Conservation (phyloP, 345 rosid species). For the Nasturtium officinale region DNA sequence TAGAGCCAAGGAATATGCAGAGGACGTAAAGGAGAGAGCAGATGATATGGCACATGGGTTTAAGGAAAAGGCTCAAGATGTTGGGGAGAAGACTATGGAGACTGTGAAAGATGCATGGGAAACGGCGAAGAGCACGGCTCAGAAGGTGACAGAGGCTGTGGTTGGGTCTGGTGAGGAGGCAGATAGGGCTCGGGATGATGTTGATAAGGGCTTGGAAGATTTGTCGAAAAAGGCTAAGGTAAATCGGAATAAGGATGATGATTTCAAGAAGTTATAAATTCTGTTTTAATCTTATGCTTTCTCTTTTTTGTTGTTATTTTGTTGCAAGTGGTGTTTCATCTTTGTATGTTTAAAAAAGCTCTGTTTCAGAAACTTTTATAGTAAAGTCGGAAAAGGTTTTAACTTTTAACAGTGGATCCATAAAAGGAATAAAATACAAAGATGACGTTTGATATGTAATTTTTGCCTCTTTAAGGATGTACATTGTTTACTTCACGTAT, state of each 20-base stretch:
- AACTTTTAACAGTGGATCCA: not conserved
- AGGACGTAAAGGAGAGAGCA: constrained; percentile 35
- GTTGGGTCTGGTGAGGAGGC: constrained; percentile 43
- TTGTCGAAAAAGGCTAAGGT: constrained; percentile 27
- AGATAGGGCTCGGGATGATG: constrained; percentile 33
- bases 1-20: constrained; percentile 22
- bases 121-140: constrained; percentile 37
- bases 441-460: too few species aligned
- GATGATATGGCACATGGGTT: constrained; percentile 37
- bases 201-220: constrained; percentile 33
- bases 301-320: too few species aligned
- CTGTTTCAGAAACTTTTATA: not conserved
- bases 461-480: too few species aligned
- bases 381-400: not conserved
- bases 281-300: not conserved
- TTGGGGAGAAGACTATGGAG: constrained; percentile 42
- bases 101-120: constrained; percentile 47
- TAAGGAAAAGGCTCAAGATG: constrained; percentile 40
- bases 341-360: not conserved
- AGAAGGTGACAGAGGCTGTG: constrained; percentile 43
- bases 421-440: not conserved
- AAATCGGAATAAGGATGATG: constrained; percentile 26
- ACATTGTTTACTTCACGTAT: too few species aligned
- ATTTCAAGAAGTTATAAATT: constrained; percentile 28
- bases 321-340: not conserved